Percentiles rank a stretch among this genome's conserved stretches.
phyloP scores from a whole-genome alignment of 2,329 filamentous ascomycete genomes.

The Zymoseptoria ardabiliae region DNA sequence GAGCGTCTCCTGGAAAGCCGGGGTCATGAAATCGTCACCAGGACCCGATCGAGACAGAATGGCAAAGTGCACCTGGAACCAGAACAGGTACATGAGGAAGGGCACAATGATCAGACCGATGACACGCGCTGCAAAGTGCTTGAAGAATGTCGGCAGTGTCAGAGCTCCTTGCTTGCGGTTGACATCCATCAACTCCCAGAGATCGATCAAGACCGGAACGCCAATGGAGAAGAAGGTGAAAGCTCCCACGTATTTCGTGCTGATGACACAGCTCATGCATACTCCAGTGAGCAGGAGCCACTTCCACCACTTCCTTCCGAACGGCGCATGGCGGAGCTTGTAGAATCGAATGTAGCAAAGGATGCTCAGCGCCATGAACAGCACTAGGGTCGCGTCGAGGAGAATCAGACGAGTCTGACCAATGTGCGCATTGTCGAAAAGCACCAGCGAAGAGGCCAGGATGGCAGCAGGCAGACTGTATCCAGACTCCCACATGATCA shows the following conservation, averaged over 20 bases:
- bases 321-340: slow-evolving; percentile 83
- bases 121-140: slow-evolving; percentile 84
- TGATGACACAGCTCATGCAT: slow-evolving; percentile 92
- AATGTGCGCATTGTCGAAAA: slow-evolving; percentile 97
- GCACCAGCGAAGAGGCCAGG: slow-evolving; percentile 73
- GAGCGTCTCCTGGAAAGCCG: slow-evolving; percentile 94
- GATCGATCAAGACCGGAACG: slow-evolving; percentile 83
- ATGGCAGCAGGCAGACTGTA: slow-evolving; percentile 92
- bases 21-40: slow-evolving; percentile 97
- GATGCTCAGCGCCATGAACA: slow-evolving; percentile 93
- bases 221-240: slow-evolving; percentile 98
- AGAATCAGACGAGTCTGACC: slow-evolving; percentile 93
- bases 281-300: slow-evolving; percentile 96
- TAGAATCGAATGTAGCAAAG: slow-evolving; percentile 96
- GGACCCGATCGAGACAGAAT: slow-evolving; percentile 83
- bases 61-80: slow-evolving; percentile 98
- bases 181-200: slow-evolving; percentile 90
- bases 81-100: slow-evolving; percentile 97
- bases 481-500: slow-evolving; percentile 99
- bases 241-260: slow-evolving; percentile 92
- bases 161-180: slow-evolving; percentile 78
- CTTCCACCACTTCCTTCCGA: slow-evolving; percentile 98
- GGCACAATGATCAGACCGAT: slow-evolving; percentile 82
- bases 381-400: slow-evolving; percentile 84
- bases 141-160: slow-evolving; percentile 68